Conservation (phyloP, 192 early-diverging fungal genomes). For the Coemansia sp. region DNA sequence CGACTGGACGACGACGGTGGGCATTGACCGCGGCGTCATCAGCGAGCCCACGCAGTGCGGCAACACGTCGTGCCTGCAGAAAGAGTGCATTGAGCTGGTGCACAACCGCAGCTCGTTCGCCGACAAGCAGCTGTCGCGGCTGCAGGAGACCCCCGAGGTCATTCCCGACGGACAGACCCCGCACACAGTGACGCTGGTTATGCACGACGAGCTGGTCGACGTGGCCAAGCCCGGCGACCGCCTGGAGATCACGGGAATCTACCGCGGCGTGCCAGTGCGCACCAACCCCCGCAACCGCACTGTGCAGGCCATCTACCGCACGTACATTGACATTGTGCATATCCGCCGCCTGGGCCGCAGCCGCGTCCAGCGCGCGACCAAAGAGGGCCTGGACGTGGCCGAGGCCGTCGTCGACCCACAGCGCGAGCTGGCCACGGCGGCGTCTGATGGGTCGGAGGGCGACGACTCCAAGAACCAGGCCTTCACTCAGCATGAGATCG, state of each 20-base stretch:
- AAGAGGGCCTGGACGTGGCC: constrained; percentile 56
- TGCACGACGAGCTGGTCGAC: constrained; percentile 96
- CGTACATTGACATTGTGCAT: constrained; percentile 95
- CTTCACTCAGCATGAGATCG: constrained; percentile 60
- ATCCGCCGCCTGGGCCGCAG: constrained; percentile 80
- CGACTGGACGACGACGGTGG: constrained; percentile 78
- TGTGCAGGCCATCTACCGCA: constrained; percentile 91
- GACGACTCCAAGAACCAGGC: constrained; percentile 52
- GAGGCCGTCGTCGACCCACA: constrained; percentile 61
- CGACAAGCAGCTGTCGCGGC: constrained; percentile 90
- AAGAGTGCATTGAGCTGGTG: constrained; percentile 85
- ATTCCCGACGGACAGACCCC: constrained; percentile 98
- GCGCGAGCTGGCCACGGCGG: constrained; percentile 17
- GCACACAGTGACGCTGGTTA: constrained; percentile 89
- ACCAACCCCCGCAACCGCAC: constrained; percentile 87
- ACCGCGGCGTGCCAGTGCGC: constrained; percentile 90
- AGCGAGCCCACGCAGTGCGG: constrained; percentile 84
- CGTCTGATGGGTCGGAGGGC: constrained; percentile 12
- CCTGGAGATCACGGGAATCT: constrained; percentile 93
- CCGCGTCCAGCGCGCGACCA: constrained; percentile 64
- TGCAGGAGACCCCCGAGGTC: constrained; percentile 94
- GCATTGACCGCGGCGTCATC: constrained; percentile 88
- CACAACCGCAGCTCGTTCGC: constrained; percentile 95
- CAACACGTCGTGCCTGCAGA: constrained; percentile 74
- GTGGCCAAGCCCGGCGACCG: constrained; percentile 91